A percentile compares a stretch with the other conserved stretches of the same genome.
Evolutionary conservation across 192 early-diverging fungal species (phyloP).

Genomic region (Backusella luteola): DNA sequence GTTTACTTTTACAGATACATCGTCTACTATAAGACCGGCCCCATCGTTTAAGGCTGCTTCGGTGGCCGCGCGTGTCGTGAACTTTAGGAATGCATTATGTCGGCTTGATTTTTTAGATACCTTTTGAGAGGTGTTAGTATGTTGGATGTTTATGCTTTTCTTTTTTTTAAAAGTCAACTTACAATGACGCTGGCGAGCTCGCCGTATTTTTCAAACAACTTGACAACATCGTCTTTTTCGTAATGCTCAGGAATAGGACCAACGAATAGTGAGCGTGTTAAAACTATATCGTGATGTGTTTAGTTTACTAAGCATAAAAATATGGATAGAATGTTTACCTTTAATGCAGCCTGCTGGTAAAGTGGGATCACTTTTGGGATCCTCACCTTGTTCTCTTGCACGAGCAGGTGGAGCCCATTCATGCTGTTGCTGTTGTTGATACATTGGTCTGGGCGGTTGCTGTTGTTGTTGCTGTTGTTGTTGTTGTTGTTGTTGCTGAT

Average conservation of each 20-base stretch:
- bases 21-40: neutral
- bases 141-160: neutral
- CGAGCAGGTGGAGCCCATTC: neutral
- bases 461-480: neutral
- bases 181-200: slow-evolving; percentile 34
- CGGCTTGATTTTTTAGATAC: slow-evolving; percentile 7
- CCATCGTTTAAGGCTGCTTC: slow-evolving; percentile 12
- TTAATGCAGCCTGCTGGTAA: slow-evolving; percentile 29
- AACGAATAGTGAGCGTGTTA: slow-evolving; percentile 38
- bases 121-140: neutral
- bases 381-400: neutral
- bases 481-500: neutral
- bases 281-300: slow-evolving; percentile 11
- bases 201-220: slow-evolving; percentile 28
- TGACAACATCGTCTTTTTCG: slow-evolving; percentile 24
- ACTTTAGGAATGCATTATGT: slow-evolving; percentile 26
- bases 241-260: slow-evolving; percentile 30
- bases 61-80: neutral
- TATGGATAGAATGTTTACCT: slow-evolving; percentile 17
- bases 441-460: too few species aligned
- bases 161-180: neutral
- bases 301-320: neutral
- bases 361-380: slow-evolving; percentile 16
- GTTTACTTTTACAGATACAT: slow-evolving; percentile 30
- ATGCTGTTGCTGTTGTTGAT: neutral